Percentiles rank a stretch among this genome's conserved stretches.
phyloP scores from a whole-genome alignment of 306 rosid species.

The Crataegus laevigata region DNA sequence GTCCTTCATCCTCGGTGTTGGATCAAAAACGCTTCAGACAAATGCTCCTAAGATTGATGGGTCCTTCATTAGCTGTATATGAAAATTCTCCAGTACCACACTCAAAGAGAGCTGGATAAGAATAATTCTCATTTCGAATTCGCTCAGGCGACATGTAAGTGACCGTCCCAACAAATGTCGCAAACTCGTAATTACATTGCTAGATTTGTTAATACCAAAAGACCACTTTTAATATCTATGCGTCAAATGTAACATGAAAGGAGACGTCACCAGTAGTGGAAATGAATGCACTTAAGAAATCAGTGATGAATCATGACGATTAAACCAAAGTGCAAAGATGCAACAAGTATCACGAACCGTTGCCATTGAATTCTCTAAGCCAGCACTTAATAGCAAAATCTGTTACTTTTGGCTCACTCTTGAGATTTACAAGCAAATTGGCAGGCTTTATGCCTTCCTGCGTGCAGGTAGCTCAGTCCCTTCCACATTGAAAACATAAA shows the following conservation, averaged over 20 bases:
- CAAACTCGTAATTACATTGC: constrained; percentile 55
- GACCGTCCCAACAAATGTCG: constrained; percentile 94
- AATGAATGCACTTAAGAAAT: background rate
- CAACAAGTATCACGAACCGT: constrained; percentile 50
- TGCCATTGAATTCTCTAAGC: constrained; percentile 93
- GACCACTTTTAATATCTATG: background rate
- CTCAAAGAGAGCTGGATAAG: constrained; percentile 94
- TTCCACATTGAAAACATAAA: constrained; percentile 22
- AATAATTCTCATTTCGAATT: constrained; percentile 85
- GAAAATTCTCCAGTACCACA: constrained; percentile 99
- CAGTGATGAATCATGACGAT: background rate
- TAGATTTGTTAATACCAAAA: background rate
- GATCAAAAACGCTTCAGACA: constrained; percentile 84
- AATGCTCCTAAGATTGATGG: constrained; percentile 82
- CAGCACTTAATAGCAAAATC: constrained; percentile 99
- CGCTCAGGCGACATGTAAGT: constrained; percentile 99
- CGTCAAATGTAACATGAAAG: background rate
- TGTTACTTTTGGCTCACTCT: constrained; percentile 92
- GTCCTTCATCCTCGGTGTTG: constrained; percentile 86
- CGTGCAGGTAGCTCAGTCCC: constrained; percentile 93
- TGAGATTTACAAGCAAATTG: constrained; percentile 83
- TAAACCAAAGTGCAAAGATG: background rate
- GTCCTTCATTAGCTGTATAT: constrained; percentile 84
- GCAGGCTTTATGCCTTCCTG: constrained; percentile 94
- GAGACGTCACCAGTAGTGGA: background rate